phyloP scores from a whole-genome alignment of 495 filamentous ascomycete species.

The Endocarpon pusillum region DNA sequence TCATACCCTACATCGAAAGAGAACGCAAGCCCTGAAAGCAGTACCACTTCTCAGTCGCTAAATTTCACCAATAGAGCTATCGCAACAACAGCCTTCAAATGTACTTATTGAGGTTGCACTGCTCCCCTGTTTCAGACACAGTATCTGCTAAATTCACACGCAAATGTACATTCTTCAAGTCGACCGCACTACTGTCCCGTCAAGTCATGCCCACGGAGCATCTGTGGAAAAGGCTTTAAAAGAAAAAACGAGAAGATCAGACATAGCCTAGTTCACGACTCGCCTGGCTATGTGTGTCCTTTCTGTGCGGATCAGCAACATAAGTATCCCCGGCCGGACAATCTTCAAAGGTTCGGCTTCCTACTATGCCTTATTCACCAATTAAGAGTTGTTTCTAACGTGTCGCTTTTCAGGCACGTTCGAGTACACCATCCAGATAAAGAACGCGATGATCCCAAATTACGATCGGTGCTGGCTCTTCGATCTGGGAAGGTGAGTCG shows the following conservation, averaged over 20 bases:
- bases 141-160: constrained; percentile 70
- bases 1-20: no score
- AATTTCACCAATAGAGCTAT: constrained; percentile 13
- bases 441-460: constrained; percentile 59
- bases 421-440: constrained; percentile 78
- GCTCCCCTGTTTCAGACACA: constrained; percentile 88
- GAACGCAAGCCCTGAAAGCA: no score
- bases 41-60: no score
- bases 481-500: constrained; percentile 69
- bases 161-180: constrained; percentile 84
- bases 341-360: constrained; percentile 69
- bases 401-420: constrained; percentile 45
- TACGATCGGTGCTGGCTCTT: constrained; percentile 69
- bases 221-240: constrained; percentile 94
- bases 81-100: constrained; percentile 32
- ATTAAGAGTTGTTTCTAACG: not conserved
- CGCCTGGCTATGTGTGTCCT: constrained; percentile 90
- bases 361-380: not conserved
- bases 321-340: constrained; percentile 91
- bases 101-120: constrained; percentile 56
- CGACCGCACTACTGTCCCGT: constrained; percentile 87
- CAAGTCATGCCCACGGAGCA: constrained; percentile 54
- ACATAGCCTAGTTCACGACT: constrained; percentile 87
- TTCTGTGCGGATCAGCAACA: constrained; percentile 93
- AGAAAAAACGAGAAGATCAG: constrained; percentile 99